phyloP scores from a whole-genome alignment of 768 basidiomycete species.

The Dacryopinax primogenitus region DNA sequence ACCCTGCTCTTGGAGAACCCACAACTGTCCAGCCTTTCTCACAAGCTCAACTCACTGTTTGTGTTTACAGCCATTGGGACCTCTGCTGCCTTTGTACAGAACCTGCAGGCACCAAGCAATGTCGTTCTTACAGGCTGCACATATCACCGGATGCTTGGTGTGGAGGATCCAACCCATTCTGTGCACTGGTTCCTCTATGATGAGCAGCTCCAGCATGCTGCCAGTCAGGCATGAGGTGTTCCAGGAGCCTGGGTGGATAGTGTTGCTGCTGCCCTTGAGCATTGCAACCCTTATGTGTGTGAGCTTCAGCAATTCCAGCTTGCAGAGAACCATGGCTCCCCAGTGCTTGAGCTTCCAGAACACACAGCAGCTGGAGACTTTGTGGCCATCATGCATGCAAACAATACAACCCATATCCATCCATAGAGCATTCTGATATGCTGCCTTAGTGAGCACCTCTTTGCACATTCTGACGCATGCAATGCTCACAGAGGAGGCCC shows the following conservation, averaged over 20 bases:
- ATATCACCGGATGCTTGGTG: slow-evolving; percentile 8
- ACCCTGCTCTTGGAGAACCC: too few species aligned
- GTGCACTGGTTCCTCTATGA: slow-evolving; percentile 12
- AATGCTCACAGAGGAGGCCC: not conserved
- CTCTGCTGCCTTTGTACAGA: not conserved
- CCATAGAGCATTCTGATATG: not conserved
- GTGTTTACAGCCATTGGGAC: not conserved
- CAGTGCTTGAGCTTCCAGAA: not conserved
- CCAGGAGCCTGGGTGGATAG: not conserved
- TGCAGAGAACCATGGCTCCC: not conserved
- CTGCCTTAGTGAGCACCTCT: not conserved
- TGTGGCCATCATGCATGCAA: not conserved
- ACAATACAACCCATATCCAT: not conserved
- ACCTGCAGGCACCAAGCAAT: not conserved
- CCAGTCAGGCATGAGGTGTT: not conserved
- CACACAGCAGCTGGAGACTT: not conserved
- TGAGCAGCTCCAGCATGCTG: not conserved
- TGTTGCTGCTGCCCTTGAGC: not conserved
- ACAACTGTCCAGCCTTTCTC: not conserved
- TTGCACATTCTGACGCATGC: not conserved
- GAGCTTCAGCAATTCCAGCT: not conserved
- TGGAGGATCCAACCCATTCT: not conserved
- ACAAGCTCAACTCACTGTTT: not conserved
- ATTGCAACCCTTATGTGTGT: not conserved
- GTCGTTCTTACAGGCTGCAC: slow-evolving; percentile 1